Percentiles rank a stretch among this genome's conserved stretches.
Conservation (phyloP, 331 rosid species). For the Rhamnella rubrinervis region DNA sequence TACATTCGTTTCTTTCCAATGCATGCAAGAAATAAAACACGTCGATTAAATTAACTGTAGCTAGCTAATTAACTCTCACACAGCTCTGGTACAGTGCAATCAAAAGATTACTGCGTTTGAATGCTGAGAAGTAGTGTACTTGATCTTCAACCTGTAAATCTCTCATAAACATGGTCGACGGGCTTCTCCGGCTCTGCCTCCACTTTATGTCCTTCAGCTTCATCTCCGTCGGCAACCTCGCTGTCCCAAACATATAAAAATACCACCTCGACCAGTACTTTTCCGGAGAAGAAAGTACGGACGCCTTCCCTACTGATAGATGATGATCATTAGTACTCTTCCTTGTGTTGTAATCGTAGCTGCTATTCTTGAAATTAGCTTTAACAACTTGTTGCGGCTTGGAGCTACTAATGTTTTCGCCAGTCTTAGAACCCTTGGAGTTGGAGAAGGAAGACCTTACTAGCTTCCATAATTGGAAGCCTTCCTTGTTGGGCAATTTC, state of each 20-base stretch:
- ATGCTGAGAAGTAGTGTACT: slow-evolving; percentile 11
- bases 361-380: too few relatives aligned
- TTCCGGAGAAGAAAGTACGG: slow-evolving; percentile 37
- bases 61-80: not conserved
- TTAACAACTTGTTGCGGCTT: not conserved
- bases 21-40: too few relatives aligned
- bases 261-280: slow-evolving; percentile 53
- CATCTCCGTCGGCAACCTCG: slow-evolving; percentile 50
- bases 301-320: slow-evolving; percentile 32
- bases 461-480: slow-evolving; percentile 3
- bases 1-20: too few relatives aligned
- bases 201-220: slow-evolving; percentile 52
- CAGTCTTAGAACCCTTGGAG: too few relatives aligned
- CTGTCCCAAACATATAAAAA: slow-evolving; percentile 59
- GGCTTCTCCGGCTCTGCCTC: slow-evolving; percentile 34
- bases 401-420: not conserved
- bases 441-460: not conserved
- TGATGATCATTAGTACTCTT: too few relatives aligned
- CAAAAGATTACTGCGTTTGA: slow-evolving; percentile 40
- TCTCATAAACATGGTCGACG: slow-evolving; percentile 24
- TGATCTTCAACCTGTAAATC: slow-evolving; percentile 28
- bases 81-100: slow-evolving; percentile 8
- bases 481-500: slow-evolving; percentile 2
- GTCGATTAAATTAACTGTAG: too few relatives aligned
- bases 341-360: too few relatives aligned